Percentiles rank a stretch among this genome's conserved stretches.
Conservation (phyloP, 805 yeast genomes). For the Spathaspora passalidarum region DNA sequence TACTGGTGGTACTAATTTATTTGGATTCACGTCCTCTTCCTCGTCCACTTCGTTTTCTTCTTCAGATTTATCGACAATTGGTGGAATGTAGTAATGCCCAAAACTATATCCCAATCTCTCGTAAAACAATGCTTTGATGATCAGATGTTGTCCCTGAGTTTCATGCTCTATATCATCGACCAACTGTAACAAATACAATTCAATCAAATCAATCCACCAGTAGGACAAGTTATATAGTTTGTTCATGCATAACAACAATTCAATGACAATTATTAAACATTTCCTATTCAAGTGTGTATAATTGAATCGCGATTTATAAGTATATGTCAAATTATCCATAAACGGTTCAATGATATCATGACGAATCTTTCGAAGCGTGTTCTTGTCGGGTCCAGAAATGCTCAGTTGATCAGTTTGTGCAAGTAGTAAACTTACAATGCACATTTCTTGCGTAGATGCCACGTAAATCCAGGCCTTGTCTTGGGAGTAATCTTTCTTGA, state of each 20-base stretch:
- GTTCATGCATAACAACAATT: conserved; percentile 57
- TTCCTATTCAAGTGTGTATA: conserved; percentile 69
- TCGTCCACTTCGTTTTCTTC: not conserved
- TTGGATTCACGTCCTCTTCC: conserved; percentile 22
- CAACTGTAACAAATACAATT: conserved; percentile 44
- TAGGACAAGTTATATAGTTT: conserved; percentile 37
- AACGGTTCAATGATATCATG: conserved; percentile 56
- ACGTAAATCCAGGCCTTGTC: conserved; percentile 79
- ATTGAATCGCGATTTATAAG: conserved; percentile 69
- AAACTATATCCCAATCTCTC: conserved; percentile 43
- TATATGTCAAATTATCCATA: conserved; percentile 70
- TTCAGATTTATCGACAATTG: not conserved
- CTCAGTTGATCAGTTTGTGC: conserved; percentile 44
- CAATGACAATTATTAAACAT: conserved; percentile 64
- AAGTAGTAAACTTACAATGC: conserved; percentile 68
- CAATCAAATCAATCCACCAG: conserved; percentile 45
- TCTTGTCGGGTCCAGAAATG: conserved; percentile 33
- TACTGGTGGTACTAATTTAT: conserved; percentile 32
- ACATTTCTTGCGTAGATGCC: conserved; percentile 88
- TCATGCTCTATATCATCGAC: conserved; percentile 45
- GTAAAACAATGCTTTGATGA: conserved; percentile 43
- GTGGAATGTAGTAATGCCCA: conserved; percentile 35
- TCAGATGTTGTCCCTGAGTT: conserved; percentile 17
- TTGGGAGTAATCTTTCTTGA: conserved; percentile 70
- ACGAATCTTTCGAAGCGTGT: conserved; percentile 45